Evolutionary conservation across 352 stramenopile genomes (phyloP), one percentile per base, ranked within the genome.

Genomic region (Achlya hypogyna): DNA sequence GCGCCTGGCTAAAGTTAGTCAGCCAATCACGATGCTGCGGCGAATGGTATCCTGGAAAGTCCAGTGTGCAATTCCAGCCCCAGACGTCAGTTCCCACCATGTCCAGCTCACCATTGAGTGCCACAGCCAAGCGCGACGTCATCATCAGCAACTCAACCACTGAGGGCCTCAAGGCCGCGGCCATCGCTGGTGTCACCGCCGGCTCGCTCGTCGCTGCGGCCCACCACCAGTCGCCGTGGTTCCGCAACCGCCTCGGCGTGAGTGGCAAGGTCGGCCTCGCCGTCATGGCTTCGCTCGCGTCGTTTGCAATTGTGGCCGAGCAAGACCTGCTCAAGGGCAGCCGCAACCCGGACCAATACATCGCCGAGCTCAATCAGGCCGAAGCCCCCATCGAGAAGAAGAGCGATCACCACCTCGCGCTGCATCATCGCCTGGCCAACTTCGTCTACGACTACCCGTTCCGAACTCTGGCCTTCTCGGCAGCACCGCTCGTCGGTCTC

Each of bases 361-460:
- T 93, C 64, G 75, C 75, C 34, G 77, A 76, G 28, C 66, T 89
- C 32, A 25, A 38, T 38, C 51, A 70, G 32, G 80, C 81, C 58
- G 71, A 35, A n/a, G 54, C 23, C 8, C 32, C 54, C 12, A 38
- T 47, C 35, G 6, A 16, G 60, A 35, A 63, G 53, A 53, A 82
- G 40, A 66, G 75, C 32, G 54, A 53, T 35, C 75, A 76, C 23
- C 49, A 65, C 23, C 78, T 91, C 51, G 79, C 81, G 66, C 69
- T 77, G 60, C 77, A 84, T 74, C 77, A 91, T 56, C 74, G 72
- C n/a, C 43, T 71, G 10, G 82, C 82, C 64, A 93, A 93, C 74
- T 79, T 80, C 42, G 58, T 93, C 62, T 91, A 89, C 69, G 84
- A 93, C 67, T 76, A 91, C 71, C 84, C 84, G 69, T 93, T 89